phyloP scores from a whole-genome alignment of 805 yeast genomes.

The Saccharomycopsis javanensis region DNA sequence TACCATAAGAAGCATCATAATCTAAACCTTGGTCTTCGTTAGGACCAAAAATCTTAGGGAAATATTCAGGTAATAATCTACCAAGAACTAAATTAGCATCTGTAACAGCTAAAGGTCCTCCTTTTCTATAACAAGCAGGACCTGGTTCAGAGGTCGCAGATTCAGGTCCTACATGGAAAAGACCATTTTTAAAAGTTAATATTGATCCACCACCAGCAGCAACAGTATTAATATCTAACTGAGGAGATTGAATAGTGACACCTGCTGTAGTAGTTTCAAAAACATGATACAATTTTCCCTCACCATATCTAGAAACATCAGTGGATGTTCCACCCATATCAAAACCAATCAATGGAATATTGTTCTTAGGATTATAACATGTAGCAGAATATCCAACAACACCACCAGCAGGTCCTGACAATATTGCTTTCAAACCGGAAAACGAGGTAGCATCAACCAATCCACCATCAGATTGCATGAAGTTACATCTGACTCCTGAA shows the following conservation, averaged over 20 bases:
- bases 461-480: conserved; percentile 98
- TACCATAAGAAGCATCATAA: conserved; percentile 35
- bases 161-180: conserved; percentile 78
- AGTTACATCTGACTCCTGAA: conserved; percentile 54
- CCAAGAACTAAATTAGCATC: conserved; percentile 76
- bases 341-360: conserved; percentile 63
- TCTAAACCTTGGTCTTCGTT: conserved; percentile 66
- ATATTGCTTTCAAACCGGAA: conserved; percentile 78
- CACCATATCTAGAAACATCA: conserved; percentile 64
- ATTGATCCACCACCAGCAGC: conserved; percentile 84
- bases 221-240: conserved; percentile 68
- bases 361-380: conserved; percentile 47
- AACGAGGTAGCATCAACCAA: conserved; percentile 74
- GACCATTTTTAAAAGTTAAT: conserved; percentile 55
- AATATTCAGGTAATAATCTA: conserved; percentile 59
- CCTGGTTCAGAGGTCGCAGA: conserved; percentile 86
- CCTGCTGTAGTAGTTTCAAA: conserved; percentile 82
- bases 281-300: conserved; percentile 62
- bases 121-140: conserved; percentile 78
- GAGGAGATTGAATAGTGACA: conserved; percentile 76
- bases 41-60: conserved; percentile 80
- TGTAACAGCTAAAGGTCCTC: conserved; percentile 76
- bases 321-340: conserved; percentile 93
- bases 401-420: conserved; percentile 98
- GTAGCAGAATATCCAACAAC: conserved; percentile 89